Percentiles rank a stretch among this genome's conserved stretches.
Evolutionary conservation across 345 rosid species (phyloP).

Genomic region (Sisymbrium irio): DNA sequence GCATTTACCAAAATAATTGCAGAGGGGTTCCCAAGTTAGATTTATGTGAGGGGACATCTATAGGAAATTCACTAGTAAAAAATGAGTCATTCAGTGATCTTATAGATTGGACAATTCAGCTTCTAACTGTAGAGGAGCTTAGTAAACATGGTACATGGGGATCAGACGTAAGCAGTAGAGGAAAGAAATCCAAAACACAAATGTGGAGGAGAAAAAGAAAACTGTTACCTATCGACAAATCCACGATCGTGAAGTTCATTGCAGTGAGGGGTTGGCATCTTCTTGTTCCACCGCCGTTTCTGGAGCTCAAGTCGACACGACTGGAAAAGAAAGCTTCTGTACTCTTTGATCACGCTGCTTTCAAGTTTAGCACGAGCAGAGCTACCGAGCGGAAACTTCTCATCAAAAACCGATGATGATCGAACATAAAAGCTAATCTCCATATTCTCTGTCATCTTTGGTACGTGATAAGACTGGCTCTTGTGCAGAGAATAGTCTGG

Average conservation of each 20-base stretch:
- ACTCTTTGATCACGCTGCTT: conserved; percentile 66
- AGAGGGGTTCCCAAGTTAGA: too few species aligned
- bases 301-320: conserved; percentile 72
- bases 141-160: not conserved
- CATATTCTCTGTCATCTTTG: conserved; percentile 60
- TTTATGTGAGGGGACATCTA: not conserved
- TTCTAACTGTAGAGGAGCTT: too few species aligned
- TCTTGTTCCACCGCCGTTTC: conserved; percentile 74
- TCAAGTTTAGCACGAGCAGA: conserved; percentile 61
- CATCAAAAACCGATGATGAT: conserved; percentile 62
- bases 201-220: not conserved
- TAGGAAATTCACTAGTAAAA: not conserved
- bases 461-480: conserved; percentile 60
- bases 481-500: conserved; percentile 69
- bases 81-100: not conserved
- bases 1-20: not conserved
- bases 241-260: conserved; percentile 61
- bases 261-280: conserved; percentile 76
- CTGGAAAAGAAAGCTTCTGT: conserved; percentile 60
- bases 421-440: conserved; percentile 72
- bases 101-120: not conserved
- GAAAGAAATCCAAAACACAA: conserved; percentile 4
- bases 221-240: conserved; percentile 51
- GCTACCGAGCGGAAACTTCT: conserved; percentile 65
- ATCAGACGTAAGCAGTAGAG: not conserved